Evolutionary conservation across 768 basidiomycete genomes (phyloP), one percentile per base, ranked within the genome.

Genomic region (Trametes maxima): DNA sequence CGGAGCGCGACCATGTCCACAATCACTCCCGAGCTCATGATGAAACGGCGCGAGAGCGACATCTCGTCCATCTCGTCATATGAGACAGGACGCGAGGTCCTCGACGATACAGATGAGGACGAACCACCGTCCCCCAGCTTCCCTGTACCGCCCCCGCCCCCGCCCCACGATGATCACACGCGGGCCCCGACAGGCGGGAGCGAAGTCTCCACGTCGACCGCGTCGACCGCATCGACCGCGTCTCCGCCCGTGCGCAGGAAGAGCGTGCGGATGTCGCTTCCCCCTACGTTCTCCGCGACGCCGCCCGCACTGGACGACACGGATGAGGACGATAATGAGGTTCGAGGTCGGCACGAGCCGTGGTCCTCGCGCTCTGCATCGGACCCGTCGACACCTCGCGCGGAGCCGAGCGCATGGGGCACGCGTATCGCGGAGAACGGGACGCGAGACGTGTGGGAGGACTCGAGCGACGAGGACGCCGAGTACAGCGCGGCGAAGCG

Each of bases 191-290:
- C 68, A 19, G 59, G 54, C 43, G 68, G 67, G 3, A 72, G 73
- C 58, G 74, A 77, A n/a, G 22, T 72, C 17, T 72, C 70, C n/a
- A 45, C 68, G 8, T 70, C 70, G 28, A 62, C 63, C 16, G 62
- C 62, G 16, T 69, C 74, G 12, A 72, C 71, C 21, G 62, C 62
- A 12, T 69, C 74, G 12, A 72, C 71, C 21, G 64, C 63, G 16
- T 64, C 48, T n/a, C 64, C 39, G 45, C 66, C 75, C 13, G 52
- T 65, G 1, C 72, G 83, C 12, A 70, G 80, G 37, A 93, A 93
- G 74, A 91, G 89, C 67, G 92, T 94, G 36, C 78, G 92, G 7
- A 86, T 94, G 53, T 90, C 88, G 28, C 72, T 92, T 39, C 81
- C 86, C 45, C 92, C 92, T 11, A 90, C 88, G 36, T 91, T 88